A percentile compares a stretch with the other conserved stretches of the same genome.
Conservation (phyloP, 2,329 filamentous ascomycete genomes). For the Decorospora gaudefroyi region DNA sequence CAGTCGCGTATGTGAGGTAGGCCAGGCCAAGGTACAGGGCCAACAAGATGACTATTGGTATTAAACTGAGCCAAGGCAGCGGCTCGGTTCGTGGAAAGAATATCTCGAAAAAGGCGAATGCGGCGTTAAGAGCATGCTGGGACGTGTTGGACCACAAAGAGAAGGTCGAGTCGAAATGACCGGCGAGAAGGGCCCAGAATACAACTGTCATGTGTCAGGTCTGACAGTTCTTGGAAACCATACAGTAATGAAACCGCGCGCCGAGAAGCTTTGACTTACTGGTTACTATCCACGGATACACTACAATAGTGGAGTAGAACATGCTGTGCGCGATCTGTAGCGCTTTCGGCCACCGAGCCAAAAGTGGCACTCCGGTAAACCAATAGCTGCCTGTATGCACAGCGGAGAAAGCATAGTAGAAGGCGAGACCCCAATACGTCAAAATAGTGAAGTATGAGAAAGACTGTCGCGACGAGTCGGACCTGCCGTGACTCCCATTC, state of each 20-base stretch:
- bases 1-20: constrained; percentile 70
- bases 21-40: constrained; percentile 73
- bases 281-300: constrained; percentile 53
- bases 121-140: constrained; percentile 73
- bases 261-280: constrained; percentile 45
- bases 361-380: constrained; percentile 43
- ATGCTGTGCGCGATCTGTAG: constrained; percentile 49
- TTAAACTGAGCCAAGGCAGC: constrained; percentile 67
- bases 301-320: constrained; percentile 51
- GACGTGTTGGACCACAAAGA: constrained; percentile 65
- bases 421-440: constrained; percentile 80
- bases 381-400: constrained; percentile 71
- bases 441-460: constrained; percentile 86
- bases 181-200: constrained; percentile 50
- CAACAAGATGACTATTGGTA: constrained; percentile 70
- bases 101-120: constrained; percentile 77
- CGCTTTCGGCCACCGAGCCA: constrained; percentile 46
- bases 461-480: constrained; percentile 52
- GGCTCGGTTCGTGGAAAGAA: constrained; percentile 67
- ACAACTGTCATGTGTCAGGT: constrained; percentile 42
- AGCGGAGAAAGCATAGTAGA: constrained; percentile 73
- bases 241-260: too few relatives aligned
- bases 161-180: constrained; percentile 44
- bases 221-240: background rate
- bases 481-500: constrained; percentile 60